Percentiles rank a stretch among this genome's conserved stretches.
phyloP scores from a whole-genome alignment of 2,329 filamentous ascomycete genomes.

The Ophiostoma montium region DNA sequence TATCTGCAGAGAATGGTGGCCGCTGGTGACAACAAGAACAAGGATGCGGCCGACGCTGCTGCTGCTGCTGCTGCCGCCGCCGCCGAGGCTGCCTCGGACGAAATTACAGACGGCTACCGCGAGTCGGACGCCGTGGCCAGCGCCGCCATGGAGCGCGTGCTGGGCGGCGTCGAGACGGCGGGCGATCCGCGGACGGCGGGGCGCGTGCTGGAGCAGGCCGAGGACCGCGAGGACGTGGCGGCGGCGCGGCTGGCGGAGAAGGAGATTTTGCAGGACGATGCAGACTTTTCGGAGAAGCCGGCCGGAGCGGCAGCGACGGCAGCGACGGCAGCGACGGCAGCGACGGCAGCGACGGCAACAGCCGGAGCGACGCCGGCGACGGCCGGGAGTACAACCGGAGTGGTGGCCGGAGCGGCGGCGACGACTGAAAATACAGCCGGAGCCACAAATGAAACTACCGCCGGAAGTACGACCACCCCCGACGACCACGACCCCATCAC shows the following conservation, averaged over 20 bases:
- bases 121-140: slow-evolving; percentile 52
- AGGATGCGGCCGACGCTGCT: slow-evolving; percentile 32
- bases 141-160: slow-evolving; percentile 72
- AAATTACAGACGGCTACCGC: slow-evolving; percentile 27
- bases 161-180: slow-evolving; percentile 50
- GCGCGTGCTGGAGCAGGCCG: slow-evolving; percentile 71
- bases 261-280: slow-evolving; percentile 76
- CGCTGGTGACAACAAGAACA: too few species aligned
- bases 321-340: slow-evolving; percentile 35
- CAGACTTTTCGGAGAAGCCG: slow-evolving; percentile 63
- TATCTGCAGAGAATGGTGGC: too few species aligned
- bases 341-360: slow-evolving; percentile 28
- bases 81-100: slow-evolving; percentile 17
- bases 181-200: slow-evolving; percentile 45
- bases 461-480: slow-evolving; percentile 21
- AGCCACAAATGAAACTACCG: slow-evolving; percentile 12
- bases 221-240: slow-evolving; percentile 82
- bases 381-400: slow-evolving; percentile 16
- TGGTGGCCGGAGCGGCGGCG: too few species aligned
- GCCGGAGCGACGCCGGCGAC: slow-evolving; percentile 28
- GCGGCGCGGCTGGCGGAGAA: slow-evolving; percentile 80
- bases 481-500: slow-evolving; percentile 19
- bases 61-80: slow-evolving; percentile 31
- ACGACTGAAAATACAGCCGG: slow-evolving; percentile 19
- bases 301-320: slow-evolving; percentile 21